A percentile compares a stretch with the other conserved stretches of the same genome.
phyloP scores from a whole-genome alignment of 129 eudicot species.

The Glebionis coronaria region DNA sequence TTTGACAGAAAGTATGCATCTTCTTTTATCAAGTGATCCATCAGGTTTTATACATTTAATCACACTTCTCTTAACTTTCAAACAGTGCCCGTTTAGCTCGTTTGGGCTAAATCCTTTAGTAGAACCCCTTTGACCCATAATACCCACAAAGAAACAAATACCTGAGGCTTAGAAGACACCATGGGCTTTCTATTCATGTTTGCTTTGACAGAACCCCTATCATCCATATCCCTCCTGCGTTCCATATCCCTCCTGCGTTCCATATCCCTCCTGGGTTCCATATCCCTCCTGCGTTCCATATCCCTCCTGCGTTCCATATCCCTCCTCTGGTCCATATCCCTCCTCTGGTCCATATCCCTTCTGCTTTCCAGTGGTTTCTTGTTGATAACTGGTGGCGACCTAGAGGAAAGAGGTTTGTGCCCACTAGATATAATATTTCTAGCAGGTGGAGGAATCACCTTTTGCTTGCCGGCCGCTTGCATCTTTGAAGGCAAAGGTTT shows the following conservation, averaged over 20 bases:
- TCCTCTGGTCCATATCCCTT: too few species aligned
- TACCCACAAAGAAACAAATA: neutral
- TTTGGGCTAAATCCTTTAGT: too few species aligned
- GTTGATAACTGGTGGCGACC: conserved; percentile 33
- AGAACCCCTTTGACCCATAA: too few species aligned
- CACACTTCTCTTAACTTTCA: too few species aligned
- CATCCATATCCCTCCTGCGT: neutral
- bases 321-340: too few species aligned
- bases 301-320: conserved; percentile 21
- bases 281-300: conserved; percentile 19
- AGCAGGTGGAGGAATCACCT: conserved; percentile 36
- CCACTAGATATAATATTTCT: conserved; percentile 34
- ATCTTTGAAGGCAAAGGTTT: conserved; percentile 45
- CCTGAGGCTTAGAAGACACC: conserved; percentile 65
- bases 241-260: conserved; percentile 14
- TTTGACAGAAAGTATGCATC: too few species aligned
- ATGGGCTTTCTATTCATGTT: conserved; percentile 35
- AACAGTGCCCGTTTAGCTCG: too few species aligned
- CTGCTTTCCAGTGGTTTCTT: conserved; percentile 37
- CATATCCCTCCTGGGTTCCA: conserved; percentile 24
- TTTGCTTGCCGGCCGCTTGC: conserved; percentile 28
- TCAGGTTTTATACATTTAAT: too few species aligned
- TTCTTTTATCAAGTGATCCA: too few species aligned
- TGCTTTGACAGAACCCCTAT: conserved; percentile 33
- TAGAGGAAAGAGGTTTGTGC: conserved; percentile 36